Evolutionary conservation across 495 filamentous ascomycete species (phyloP).

Genomic region (Trichocladium uniseriatum): DNA sequence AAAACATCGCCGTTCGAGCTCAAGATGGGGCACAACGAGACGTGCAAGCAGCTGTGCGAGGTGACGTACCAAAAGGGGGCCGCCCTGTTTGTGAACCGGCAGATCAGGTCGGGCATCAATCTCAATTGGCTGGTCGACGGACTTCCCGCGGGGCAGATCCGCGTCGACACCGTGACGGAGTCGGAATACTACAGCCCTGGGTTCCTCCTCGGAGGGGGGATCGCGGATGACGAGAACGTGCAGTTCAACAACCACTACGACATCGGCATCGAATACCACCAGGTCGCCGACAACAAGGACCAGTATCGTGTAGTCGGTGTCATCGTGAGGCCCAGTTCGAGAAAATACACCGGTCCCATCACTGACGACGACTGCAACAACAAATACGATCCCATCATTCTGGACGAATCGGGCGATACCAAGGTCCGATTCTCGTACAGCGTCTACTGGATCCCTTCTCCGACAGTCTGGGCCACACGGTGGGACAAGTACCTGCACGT

Average conservation of each 20-base stretch:
- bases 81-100: constrained; percentile 69
- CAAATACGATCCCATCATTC: constrained; percentile 39
- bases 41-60: constrained; percentile 70
- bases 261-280: constrained; percentile 88
- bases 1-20: constrained; percentile 84
- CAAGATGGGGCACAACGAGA: constrained; percentile 73
- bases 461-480: constrained; percentile 84
- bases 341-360: constrained; percentile 46
- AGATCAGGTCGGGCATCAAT: constrained; percentile 73
- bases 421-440: constrained; percentile 81
- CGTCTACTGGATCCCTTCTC: constrained; percentile 71
- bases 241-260: constrained; percentile 88
- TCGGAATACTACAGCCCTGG: constrained; percentile 77
- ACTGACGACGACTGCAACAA: constrained; percentile 54
- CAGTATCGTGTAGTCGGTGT: constrained; percentile 86
- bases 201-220: constrained; percentile 68
- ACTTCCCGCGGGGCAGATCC: constrained; percentile 74
- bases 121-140: constrained; percentile 96
- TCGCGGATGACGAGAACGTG: constrained; percentile 36
- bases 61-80: constrained; percentile 56
- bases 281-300: constrained; percentile 45
- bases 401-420: constrained; percentile 58
- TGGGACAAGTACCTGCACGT: constrained; percentile 98
- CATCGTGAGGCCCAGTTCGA: constrained; percentile 70
- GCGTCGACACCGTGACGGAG: constrained; percentile 60